phyloP scores from a whole-genome alignment of 108 stramenopile genomes.

The Nitzschia inconspicua region DNA sequence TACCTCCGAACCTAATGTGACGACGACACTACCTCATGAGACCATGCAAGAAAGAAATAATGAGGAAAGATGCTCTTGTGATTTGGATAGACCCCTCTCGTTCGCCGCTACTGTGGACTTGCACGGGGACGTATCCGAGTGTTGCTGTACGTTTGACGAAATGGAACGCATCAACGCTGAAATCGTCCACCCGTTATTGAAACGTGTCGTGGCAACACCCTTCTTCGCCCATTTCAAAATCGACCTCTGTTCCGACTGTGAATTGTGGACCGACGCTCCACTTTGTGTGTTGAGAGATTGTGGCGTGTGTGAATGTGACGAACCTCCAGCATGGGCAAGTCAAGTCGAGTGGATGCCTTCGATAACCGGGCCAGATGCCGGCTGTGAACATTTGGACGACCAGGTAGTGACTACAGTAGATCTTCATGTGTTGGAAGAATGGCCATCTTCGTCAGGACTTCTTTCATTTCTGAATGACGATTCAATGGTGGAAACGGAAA shows the following conservation, averaged over 20 bases:
- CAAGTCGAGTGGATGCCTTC: neutral
- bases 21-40: too few species aligned
- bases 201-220: neutral
- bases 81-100: too few species aligned
- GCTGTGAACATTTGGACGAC: neutral
- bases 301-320: conserved; percentile 2
- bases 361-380: neutral
- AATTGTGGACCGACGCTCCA: neutral
- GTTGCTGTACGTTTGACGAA: neutral
- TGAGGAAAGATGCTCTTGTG: too few species aligned
- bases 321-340: neutral
- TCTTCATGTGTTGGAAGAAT: neutral
- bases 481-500: neutral
- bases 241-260: conserved; percentile 1
- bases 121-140: neutral
- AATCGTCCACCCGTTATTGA: neutral
- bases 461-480: neutral
- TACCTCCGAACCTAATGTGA: too few species aligned
- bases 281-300: conserved; percentile 1
- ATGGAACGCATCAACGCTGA: neutral
- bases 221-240: conserved; percentile 7
- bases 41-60: too few species aligned
- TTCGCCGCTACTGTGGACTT: too few species aligned
- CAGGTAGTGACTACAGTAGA: neutral
- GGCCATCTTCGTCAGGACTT: neutral